Base-by-base conservation (phyloP, 768 basidiomycete species). In the Lyophyllum atratum region DNA sequence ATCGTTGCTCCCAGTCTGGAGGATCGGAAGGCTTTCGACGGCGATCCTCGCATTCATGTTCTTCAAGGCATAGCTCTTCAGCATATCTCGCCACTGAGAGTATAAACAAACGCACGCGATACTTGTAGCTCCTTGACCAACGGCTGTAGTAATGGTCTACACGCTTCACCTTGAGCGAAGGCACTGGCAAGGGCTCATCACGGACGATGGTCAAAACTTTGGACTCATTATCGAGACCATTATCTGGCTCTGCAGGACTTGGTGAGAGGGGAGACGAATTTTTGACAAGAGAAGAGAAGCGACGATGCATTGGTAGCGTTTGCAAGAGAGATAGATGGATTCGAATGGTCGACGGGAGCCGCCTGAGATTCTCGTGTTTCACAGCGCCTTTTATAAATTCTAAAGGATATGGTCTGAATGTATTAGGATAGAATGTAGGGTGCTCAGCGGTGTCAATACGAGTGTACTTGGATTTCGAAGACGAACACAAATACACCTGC, bases 141-240 rank as follows among this genome's bases (percentile, higher is more conserved):
- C 75, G 69, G 60, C 80, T 83, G 68, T 80, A 85, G 63, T 82
- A 85, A 59, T 81, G 75, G 63, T 85, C 85, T 42, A 85, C 77
- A 2, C 81, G 80, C 66, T 85, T 85, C 68, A 85, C 71, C 70
- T 86, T 84, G 49, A 82, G 69, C 21, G 79, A 77, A 25, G 80
- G 78, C 3, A 74, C 66, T 46, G 79, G 70, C 2, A 77, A 64
- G 1, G 70, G 63, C 39, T 76, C 75, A 5, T 76, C 74, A 37
- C 68, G 70, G 19, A 68, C 69, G 15, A 74, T 61, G 0, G 75
- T 74, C 1, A 74, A 68, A 8, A 58, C 59, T 55, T 71, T 74
- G 2, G 77, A 78, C 56, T 75, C 71, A 3, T 62, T 57, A 33
- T 76, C 76, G 9, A 39, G 48, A 4, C 28, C 40, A 28, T 54